A percentile compares a stretch with the other conserved stretches of the same genome.
These are phyloP conservation scores for Kregervanrija delftensis DNA, from an alignment of 805 yeast species.

Conservation along the genomic window DNA sequence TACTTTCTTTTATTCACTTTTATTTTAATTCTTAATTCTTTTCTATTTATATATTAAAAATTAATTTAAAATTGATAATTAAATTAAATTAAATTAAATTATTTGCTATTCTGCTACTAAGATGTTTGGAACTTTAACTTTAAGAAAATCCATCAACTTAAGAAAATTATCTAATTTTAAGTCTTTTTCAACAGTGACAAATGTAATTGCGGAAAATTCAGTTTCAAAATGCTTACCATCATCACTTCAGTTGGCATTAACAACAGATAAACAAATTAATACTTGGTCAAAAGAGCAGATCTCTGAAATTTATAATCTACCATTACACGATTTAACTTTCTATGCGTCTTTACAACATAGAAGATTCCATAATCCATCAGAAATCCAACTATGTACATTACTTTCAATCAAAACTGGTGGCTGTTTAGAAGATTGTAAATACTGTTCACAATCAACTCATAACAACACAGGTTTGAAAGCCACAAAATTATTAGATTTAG, in stretches of 20 bases:
- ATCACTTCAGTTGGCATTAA: slow-evolving; percentile 20
- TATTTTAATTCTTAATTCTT: too few relatives aligned
- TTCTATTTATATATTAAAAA: too few relatives aligned
- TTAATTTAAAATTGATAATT: too few relatives aligned
- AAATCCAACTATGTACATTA: slow-evolving; percentile 71
- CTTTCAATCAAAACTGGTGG: slow-evolving; percentile 76
- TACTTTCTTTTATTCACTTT: too few relatives aligned
- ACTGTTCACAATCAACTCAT: slow-evolving; percentile 70
- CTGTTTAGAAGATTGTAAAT: slow-evolving; percentile 75
- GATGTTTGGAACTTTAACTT: too few relatives aligned
- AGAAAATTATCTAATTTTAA: too few relatives aligned
- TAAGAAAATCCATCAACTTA: too few relatives aligned
- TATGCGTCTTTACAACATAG: slow-evolving; percentile 63
- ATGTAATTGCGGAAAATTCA: too few relatives aligned
- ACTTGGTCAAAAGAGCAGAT: slow-evolving; percentile 60
- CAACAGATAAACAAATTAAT: slow-evolving; percentile 25
- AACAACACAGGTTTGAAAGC: slow-evolving; percentile 70
- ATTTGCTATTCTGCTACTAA: too few relatives aligned
- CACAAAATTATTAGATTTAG: slow-evolving; percentile 52
- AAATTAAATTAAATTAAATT: too few relatives aligned
- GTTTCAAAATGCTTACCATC: too few relatives aligned
- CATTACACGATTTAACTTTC: slow-evolving; percentile 54
- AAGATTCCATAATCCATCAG: slow-evolving; percentile 56
- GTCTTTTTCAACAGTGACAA: too few relatives aligned
- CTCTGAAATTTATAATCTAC: slow-evolving; percentile 53